phyloP scores from a whole-genome alignment of 1,139 yeast species.

The Zygosaccharomyces sapae region DNA sequence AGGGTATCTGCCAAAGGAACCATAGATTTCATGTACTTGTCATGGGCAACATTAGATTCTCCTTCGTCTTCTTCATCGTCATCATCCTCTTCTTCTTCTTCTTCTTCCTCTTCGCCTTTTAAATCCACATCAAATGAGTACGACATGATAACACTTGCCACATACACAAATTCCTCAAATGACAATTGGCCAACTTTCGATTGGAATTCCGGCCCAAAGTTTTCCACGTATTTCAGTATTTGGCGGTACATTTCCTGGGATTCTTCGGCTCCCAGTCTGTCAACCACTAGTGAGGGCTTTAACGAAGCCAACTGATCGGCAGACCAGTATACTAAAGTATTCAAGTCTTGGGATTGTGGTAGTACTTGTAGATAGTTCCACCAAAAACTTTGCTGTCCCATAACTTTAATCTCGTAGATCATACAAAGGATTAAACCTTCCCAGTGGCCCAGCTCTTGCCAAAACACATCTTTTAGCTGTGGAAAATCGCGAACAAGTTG shows the following conservation, averaged over 20 bases:
- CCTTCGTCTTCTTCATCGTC: constrained; percentile 34
- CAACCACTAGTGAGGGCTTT: constrained; percentile 65
- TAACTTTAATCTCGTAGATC: constrained; percentile 48
- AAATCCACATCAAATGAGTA: constrained; percentile 63
- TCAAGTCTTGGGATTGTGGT: constrained; percentile 49
- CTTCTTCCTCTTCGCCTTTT: constrained; percentile 25
- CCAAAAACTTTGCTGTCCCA: constrained; percentile 55
- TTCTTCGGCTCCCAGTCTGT: constrained; percentile 64
- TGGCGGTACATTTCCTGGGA: constrained; percentile 58
- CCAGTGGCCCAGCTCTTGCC: constrained; percentile 61
- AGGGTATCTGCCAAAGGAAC: constrained; percentile 88
- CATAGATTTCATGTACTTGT: constrained; percentile 69
- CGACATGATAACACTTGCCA: constrained; percentile 68
- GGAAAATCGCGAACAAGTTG: constrained; percentile 41
- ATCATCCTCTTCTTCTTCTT: constrained; percentile 26
- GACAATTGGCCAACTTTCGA: constrained; percentile 37
- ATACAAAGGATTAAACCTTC: constrained; percentile 66
- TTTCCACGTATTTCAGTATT: constrained; percentile 15
- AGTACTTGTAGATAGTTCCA: constrained; percentile 63
- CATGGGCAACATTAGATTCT: constrained; percentile 40
- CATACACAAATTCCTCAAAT: constrained; percentile 57
- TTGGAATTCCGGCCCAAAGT: constrained; percentile 12
- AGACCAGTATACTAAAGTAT: constrained; percentile 78
- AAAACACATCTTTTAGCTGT: constrained; percentile 39
- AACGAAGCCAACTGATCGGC: constrained; percentile 46